These are phyloP conservation scores for Rhypophila decipiens DNA, from an alignment of 495 filamentous ascomycete genomes.

Conservation along the genomic window DNA sequence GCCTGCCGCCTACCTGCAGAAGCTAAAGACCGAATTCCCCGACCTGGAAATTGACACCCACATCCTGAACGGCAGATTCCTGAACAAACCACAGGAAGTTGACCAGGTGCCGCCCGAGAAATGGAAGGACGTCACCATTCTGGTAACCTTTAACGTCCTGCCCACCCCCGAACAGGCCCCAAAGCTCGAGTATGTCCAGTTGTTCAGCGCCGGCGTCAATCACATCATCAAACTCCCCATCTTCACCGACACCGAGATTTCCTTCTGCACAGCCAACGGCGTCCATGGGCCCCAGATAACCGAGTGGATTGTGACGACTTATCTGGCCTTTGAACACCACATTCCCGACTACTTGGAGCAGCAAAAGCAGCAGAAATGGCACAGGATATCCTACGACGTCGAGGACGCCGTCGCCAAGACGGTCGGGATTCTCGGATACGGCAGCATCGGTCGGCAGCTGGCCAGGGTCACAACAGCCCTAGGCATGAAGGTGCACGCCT, in stretches of 20 bases:
- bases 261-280: conserved; percentile 66
- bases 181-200: conserved; percentile 66
- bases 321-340: conserved; percentile 42
- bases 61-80: conserved; percentile 8
- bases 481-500: conserved; percentile 77
- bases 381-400: conserved; percentile 23
- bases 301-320: conserved; percentile 63
- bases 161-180: conserved; percentile 38
- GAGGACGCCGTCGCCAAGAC: conserved; percentile 41
- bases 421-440: conserved; percentile 75
- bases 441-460: conserved; percentile 74
- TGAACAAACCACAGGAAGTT: neutral
- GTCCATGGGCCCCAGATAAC: conserved; percentile 81
- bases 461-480: conserved; percentile 64
- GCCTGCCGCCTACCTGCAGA: conserved; percentile 32
- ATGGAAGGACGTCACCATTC: conserved; percentile 56
- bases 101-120: conserved; percentile 28
- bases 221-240: conserved; percentile 57
- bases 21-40: conserved; percentile 44
- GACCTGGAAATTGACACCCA: conserved; percentile 38
- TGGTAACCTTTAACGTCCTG: conserved; percentile 53
- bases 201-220: conserved; percentile 70
- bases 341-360: conserved; percentile 48
- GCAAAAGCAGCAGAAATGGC: conserved; percentile 50
- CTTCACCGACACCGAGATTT: conserved; percentile 55